These are phyloP conservation scores for Phellopilus nigrolimitatus DNA, from an alignment of 1,284 basidiomycete genomes.

Conservation along the genomic window DNA sequence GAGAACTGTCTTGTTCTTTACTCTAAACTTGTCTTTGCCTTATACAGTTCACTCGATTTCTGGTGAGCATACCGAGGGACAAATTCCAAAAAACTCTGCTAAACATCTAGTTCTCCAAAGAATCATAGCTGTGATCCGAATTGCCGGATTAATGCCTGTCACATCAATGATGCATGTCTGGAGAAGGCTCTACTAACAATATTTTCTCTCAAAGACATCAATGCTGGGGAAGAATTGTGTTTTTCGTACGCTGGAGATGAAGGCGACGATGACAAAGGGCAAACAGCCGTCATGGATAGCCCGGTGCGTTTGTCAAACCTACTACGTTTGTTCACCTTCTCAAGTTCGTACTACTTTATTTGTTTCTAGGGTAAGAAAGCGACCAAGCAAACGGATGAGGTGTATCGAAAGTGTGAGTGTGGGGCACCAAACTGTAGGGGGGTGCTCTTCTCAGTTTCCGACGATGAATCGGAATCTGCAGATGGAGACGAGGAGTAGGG, in stretches of 20 bases:
- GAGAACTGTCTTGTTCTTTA: conserved; percentile 7
- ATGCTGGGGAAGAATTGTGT: conserved; percentile 68
- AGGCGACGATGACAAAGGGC: conserved; percentile 36
- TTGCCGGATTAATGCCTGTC: conserved; percentile 63
- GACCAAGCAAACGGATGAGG: conserved; percentile 34
- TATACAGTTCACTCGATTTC: conserved; percentile 60
- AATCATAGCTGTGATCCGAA: conserved; percentile 92
- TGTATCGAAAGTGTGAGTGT: conserved; percentile 51
- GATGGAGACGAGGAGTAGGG: too few relatives aligned
- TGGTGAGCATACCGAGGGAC: conserved; percentile 38
- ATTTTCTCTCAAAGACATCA: conserved; percentile 65
- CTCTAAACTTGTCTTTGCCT: conserved; percentile 20
- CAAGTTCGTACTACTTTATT: too few relatives aligned
- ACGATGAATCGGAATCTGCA: too few relatives aligned
- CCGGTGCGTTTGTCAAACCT: not conserved
- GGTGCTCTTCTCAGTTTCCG: conserved; percentile 4
- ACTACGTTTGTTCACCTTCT: too few relatives aligned
- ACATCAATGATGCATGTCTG: conserved; percentile 61
- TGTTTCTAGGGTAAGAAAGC: not conserved
- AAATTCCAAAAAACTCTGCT: conserved; percentile 24
- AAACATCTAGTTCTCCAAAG: conserved; percentile 33
- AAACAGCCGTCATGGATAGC: not conserved
- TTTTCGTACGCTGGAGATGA: conserved; percentile 71
- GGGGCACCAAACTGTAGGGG: conserved; percentile 46
- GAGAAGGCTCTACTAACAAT: conserved; percentile 61